Evolutionary conservation across 305 asterid genomes (phyloP).

Genomic region (Caryopteris hybrid): DNA sequence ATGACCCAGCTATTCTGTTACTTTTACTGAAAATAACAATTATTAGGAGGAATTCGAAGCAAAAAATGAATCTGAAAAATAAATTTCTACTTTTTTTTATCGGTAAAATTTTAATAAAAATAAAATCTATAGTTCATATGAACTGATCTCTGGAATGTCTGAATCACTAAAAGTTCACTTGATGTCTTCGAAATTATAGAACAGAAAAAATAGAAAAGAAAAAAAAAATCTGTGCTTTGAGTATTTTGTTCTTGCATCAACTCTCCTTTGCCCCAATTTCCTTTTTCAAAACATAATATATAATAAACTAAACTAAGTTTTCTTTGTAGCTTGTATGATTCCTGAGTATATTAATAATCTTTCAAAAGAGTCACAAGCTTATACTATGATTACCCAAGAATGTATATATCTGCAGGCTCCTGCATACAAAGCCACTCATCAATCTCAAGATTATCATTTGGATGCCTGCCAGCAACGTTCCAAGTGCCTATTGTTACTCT

Average conservation of each 20-base stretch:
- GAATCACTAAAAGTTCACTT: neutral
- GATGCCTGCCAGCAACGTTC: constrained; percentile 88
- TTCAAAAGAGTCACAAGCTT: neutral
- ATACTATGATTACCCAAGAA: constrained; percentile 59
- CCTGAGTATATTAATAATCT: neutral
- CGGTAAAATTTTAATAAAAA: too few relatives aligned
- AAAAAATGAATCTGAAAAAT: neutral
- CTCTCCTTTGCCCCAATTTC: neutral
- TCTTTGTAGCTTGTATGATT: neutral
- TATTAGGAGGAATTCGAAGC: neutral
- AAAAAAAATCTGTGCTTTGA: too few relatives aligned
- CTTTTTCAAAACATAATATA: neutral
- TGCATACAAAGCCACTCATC: constrained; percentile 86
- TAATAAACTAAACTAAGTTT: neutral
- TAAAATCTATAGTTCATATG: neutral
- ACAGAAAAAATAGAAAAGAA: neutral
- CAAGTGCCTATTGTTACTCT: constrained; percentile 84
- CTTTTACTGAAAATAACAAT: neutral
- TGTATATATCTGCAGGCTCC: constrained; percentile 74
- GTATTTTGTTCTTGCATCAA: too few relatives aligned
- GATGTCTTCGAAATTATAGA: neutral
- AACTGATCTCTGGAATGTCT: neutral
- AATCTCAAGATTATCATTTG: constrained; percentile 67
- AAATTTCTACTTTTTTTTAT: too few relatives aligned
- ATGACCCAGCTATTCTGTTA: neutral